Percentiles rank a stretch among this genome's conserved stretches.
phyloP scores from a whole-genome alignment of 2,329 filamentous ascomycete genomes.

The Neodidymelliopsis sp. region DNA sequence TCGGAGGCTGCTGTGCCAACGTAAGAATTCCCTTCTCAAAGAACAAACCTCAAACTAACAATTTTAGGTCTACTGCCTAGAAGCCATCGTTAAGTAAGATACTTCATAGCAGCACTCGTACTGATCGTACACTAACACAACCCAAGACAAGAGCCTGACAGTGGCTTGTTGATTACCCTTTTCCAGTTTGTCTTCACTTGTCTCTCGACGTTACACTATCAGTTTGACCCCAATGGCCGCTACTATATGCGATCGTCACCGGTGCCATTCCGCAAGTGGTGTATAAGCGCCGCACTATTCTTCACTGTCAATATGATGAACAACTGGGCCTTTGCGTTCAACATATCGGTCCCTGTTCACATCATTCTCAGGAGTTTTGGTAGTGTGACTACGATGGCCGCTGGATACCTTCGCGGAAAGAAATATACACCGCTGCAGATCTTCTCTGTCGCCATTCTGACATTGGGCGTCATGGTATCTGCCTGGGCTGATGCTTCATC shows the following conservation, averaged over 20 bases:
- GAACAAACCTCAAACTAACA: conserved; percentile 16
- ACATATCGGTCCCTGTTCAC: conserved; percentile 94
- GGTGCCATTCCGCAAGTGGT: conserved; percentile 85
- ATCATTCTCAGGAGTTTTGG: conserved; percentile 96
- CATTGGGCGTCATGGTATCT: conserved; percentile 83
- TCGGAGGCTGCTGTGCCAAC: conserved; percentile 95
- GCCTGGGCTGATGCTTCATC: conserved; percentile 88
- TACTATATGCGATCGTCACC: conserved; percentile 78
- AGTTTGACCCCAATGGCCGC: conserved; percentile 63
- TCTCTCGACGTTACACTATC: conserved; percentile 58
- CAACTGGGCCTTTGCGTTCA: conserved; percentile 96
- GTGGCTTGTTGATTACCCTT: conserved; percentile 72
- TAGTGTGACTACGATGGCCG: conserved; percentile 92
- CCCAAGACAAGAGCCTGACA: conserved; percentile 78
- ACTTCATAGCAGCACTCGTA: too few relatives aligned
- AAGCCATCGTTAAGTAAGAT: conserved; percentile 90
- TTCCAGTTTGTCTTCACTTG: conserved; percentile 69
- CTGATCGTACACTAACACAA: conserved; percentile 23
- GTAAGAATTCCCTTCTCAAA: conserved; percentile 58
- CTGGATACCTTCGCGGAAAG: conserved; percentile 88
- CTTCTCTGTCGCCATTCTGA: conserved; percentile 81
- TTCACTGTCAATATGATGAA: conserved; percentile 95
- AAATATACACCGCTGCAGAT: conserved; percentile 82
- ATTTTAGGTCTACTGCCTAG: conserved; percentile 86
- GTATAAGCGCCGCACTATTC: conserved; percentile 88